Evolutionary conservation across 2,329 filamentous ascomycete species (phyloP), one percentile per base, ranked within the genome.

Genomic region (Botryotinia calthae): DNA sequence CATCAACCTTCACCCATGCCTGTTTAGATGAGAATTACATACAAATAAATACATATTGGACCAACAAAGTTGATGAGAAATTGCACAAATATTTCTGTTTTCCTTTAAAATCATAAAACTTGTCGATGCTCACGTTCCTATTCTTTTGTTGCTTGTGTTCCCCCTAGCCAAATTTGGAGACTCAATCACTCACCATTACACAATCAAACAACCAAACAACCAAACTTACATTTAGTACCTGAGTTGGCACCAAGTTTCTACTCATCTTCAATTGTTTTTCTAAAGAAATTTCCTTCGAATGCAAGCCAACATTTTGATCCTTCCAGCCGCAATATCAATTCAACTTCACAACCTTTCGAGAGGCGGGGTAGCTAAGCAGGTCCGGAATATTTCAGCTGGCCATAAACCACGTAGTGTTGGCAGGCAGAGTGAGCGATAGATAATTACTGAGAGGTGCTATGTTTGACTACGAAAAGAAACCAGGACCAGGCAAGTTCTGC

Each of bases 401-500:
- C 31, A 67, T 46, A 48, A 67, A 67, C 16, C 20, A 54, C 46
- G n/a, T 42, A 56, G 20, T 67, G 37, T 46, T 22, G 18, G 40
- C 22, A 40, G 34, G 28, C 20, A 40, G 31, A 58, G 62, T 20
- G 37, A 25, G 37, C 62, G 44, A 62, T 31, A 59, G 62, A 48
- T 31, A 67, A 42, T n/a, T 31, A 42, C 8, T 51, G 44, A 40
- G 28, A 48, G 46, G 62, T 67, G 62, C 51, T 67, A 72, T 72
- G 70, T 58, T 67, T 58, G 54, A 72, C 37, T 46, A 40, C 48
- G 51, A 67, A 28, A 67, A 65, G 44, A n/a, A n/a, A 20, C 62
- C 70, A 48, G 70, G 70, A 42, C 70, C 70, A 72, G 70, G 70
- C 64, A 42, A 72, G 70, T 72, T 72, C 46, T 70, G 58, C 31